Evolutionary conservation across 495 filamentous ascomycete species (phyloP).

Genomic region (Hyaloscypha finlandica): DNA sequence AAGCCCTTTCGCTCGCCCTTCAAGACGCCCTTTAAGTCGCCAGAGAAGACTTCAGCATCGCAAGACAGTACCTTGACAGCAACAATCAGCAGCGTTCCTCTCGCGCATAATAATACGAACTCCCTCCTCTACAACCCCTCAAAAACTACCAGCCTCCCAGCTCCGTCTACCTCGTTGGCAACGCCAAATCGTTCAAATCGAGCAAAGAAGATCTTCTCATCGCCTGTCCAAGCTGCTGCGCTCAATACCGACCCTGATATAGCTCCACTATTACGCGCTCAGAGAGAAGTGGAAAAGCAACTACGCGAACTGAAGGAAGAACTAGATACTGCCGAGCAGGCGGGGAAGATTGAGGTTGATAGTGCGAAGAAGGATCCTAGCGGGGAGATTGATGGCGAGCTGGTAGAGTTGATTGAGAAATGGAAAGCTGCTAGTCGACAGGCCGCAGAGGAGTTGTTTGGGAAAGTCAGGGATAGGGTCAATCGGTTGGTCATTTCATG

Average conservation of each 20-base stretch:
- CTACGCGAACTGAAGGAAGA: slow-evolving; percentile 35
- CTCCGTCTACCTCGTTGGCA: background rate
- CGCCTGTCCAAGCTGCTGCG: slow-evolving; percentile 15
- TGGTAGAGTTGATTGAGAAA: slow-evolving; percentile 32
- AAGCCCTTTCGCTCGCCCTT: slow-evolving; percentile 73
- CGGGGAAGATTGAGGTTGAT: slow-evolving; percentile 30
- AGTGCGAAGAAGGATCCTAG: slow-evolving; percentile 15
- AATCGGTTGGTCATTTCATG: slow-evolving; percentile 33
- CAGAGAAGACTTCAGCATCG: slow-evolving; percentile 43
- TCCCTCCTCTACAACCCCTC: slow-evolving; percentile 7
- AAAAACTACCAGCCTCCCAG: background rate
- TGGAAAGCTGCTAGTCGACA: slow-evolving; percentile 45
- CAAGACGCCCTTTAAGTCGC: slow-evolving; percentile 66
- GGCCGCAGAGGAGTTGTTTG: slow-evolving; percentile 52
- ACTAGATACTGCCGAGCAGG: slow-evolving; percentile 30
- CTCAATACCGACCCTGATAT: slow-evolving; percentile 36
- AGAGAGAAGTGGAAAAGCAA: slow-evolving; percentile 33
- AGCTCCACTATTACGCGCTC: slow-evolving; percentile 19
- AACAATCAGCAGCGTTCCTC: slow-evolving; percentile 10
- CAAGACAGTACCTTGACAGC: slow-evolving; percentile 15
- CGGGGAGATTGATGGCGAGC: slow-evolving; percentile 31
- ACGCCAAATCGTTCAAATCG: background rate
- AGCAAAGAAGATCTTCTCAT: slow-evolving; percentile 26
- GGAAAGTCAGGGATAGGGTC: slow-evolving; percentile 44
- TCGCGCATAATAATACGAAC: slow-evolving; percentile 22